A percentile compares a stretch with the other conserved stretches of the same genome.
phyloP scores from a whole-genome alignment of 495 filamentous ascomycete species.

The Lasiosphaeriaceae sp. region DNA sequence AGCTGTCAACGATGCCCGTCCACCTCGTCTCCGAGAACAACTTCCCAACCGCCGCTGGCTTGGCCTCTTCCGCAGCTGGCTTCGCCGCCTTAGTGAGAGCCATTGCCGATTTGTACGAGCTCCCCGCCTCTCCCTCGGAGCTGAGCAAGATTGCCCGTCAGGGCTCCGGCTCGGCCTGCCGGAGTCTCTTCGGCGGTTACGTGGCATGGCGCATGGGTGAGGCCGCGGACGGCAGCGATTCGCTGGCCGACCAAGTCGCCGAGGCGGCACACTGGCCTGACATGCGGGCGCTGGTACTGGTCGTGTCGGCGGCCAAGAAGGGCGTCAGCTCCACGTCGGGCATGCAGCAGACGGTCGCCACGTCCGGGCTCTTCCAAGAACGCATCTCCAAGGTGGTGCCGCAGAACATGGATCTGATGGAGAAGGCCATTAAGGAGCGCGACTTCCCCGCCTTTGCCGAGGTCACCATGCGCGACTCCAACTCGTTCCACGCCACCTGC shows the following conservation, averaged over 20 bases:
- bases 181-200: constrained; percentile 88
- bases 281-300: constrained; percentile 87
- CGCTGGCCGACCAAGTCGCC: constrained; percentile 79
- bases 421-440: constrained; percentile 65
- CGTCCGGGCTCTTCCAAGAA: constrained; percentile 73
- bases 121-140: constrained; percentile 71
- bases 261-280: constrained; percentile 85
- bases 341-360: constrained; percentile 94
- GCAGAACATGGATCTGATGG: constrained; percentile 79
- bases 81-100: constrained; percentile 93
- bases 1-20: constrained; percentile 68
- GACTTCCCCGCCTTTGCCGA: constrained; percentile 87
- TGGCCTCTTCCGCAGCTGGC: constrained; percentile 87
- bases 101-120: constrained; percentile 85
- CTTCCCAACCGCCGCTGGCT: constrained; percentile 97
- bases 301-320: constrained; percentile 91
- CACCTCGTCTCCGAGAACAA: constrained; percentile 92
- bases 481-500: constrained; percentile 93
- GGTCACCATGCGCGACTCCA: constrained; percentile 93
- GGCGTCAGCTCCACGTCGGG: constrained; percentile 84
- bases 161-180: constrained; percentile 89
- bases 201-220: constrained; percentile 85
- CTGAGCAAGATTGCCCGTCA: constrained; percentile 90
- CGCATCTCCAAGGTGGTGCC: constrained; percentile 75
- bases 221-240: constrained; percentile 73